Conservation (phyloP, 2,329 filamentous ascomycete genomes). For the Aureobasidium subglaciale region DNA sequence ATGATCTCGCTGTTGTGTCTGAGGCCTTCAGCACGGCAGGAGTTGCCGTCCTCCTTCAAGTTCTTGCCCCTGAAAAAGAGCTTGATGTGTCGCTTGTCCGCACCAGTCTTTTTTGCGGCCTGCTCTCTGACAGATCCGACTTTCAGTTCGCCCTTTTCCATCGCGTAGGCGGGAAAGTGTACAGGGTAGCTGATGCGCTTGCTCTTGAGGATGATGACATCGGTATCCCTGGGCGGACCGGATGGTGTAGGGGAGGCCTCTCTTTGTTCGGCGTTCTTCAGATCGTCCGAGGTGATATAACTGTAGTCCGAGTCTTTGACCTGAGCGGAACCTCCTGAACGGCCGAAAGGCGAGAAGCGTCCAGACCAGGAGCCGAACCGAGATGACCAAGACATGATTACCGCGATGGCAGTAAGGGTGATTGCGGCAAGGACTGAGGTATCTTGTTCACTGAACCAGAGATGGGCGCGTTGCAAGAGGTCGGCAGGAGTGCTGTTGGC, state of each 20-base stretch:
- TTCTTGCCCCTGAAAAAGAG: slow-evolving; percentile 68
- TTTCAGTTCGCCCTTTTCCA: slow-evolving; percentile 64
- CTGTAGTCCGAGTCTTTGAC: slow-evolving; percentile 72
- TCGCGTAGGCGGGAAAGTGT: slow-evolving; percentile 68
- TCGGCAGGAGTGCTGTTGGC: neutral
- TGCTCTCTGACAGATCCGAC: slow-evolving; percentile 61
- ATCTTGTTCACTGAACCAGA: slow-evolving; percentile 24
- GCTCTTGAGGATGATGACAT: slow-evolving; percentile 64
- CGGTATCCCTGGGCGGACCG: slow-evolving; percentile 51
- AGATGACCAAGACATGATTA: slow-evolving; percentile 42
- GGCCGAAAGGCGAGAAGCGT: slow-evolving; percentile 44
- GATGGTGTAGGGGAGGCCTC: slow-evolving; percentile 25
- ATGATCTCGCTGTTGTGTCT: slow-evolving; percentile 54
- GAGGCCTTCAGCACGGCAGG: slow-evolving; percentile 53
- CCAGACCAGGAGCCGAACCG: slow-evolving; percentile 38
- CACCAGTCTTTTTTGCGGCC: slow-evolving; percentile 59
- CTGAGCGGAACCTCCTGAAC: slow-evolving; percentile 39
- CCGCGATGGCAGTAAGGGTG: slow-evolving; percentile 31
- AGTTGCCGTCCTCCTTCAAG: slow-evolving; percentile 56
- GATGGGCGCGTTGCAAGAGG: slow-evolving; percentile 16
- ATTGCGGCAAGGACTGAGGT: slow-evolving; percentile 23
- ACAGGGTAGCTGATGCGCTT: slow-evolving; percentile 59
- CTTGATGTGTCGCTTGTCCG: slow-evolving; percentile 52
- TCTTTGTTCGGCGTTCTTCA: slow-evolving; percentile 35
- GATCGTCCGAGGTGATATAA: slow-evolving; percentile 74